Evolutionary conservation across 2,329 filamentous ascomycete species (phyloP).

Genomic region (Aspergillus sp.): DNA sequence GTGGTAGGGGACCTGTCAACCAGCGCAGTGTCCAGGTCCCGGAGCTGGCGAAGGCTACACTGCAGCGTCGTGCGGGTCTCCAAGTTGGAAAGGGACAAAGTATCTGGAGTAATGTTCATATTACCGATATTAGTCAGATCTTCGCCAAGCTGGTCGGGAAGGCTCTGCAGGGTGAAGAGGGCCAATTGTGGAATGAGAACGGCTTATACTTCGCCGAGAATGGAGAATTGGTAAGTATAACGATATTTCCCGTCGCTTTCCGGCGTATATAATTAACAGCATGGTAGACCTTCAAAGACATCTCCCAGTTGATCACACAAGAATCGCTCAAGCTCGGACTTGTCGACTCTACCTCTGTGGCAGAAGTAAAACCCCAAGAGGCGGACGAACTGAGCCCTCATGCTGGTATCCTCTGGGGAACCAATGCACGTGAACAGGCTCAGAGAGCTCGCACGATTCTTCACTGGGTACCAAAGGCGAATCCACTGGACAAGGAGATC

Average conservation of each 20-base stretch:
- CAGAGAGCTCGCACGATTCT: conserved; percentile 16
- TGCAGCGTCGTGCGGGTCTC: conserved; percentile 45
- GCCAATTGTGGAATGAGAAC: conserved; percentile 29
- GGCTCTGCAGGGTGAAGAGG: conserved; percentile 20
- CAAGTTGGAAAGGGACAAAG: conserved; percentile 51
- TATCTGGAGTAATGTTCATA: conserved; percentile 54
- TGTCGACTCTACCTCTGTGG: conserved; percentile 12
- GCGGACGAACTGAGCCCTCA: conserved; percentile 17
- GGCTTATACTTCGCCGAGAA: conserved; percentile 30
- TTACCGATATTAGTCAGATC: conserved; percentile 51
- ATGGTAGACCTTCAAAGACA: conserved; percentile 17
- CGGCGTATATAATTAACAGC: conserved; percentile 1
- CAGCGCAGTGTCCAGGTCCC: conserved; percentile 47
- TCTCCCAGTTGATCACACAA: conserved; percentile 16
- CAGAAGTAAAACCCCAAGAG: conserved; percentile 15
- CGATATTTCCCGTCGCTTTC: background rate
- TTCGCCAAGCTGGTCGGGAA: conserved; percentile 48
- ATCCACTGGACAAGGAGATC: conserved; percentile 19
- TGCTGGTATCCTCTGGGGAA: conserved; percentile 23
- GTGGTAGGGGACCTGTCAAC: conserved; percentile 46
- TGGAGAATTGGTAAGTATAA: conserved; percentile 14
- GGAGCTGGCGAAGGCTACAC: conserved; percentile 34
- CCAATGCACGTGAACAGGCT: conserved; percentile 19
- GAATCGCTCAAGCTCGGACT: conserved; percentile 15
- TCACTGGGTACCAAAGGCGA: conserved; percentile 17